phyloP scores from a whole-genome alignment of 768 basidiomycete genomes.

The Multifurca ochricompacta region DNA sequence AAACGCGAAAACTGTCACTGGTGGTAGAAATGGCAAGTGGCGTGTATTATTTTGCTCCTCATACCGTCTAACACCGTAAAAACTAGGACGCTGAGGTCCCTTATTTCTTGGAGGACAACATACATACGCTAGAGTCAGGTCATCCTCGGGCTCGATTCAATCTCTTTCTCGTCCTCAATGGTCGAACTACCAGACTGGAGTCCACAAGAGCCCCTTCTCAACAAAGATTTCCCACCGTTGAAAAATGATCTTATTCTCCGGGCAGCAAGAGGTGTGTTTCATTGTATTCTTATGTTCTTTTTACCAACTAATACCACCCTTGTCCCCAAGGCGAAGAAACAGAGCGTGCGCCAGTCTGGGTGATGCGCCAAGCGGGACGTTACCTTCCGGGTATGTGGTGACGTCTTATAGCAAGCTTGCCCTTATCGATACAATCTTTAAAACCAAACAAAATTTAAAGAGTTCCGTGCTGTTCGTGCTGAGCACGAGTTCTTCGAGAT shows the following conservation, averaged over 20 bases:
- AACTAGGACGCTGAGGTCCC: too few species aligned
- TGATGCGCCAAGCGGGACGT: slow-evolving; percentile 95
- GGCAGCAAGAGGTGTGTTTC: slow-evolving; percentile 69
- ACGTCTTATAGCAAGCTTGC: slow-evolving; percentile 5
- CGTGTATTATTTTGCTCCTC: too few species aligned
- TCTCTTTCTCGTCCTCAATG: neutral
- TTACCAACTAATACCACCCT: neutral
- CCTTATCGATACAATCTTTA: slow-evolving; percentile 2
- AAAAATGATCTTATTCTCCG: slow-evolving; percentile 84
- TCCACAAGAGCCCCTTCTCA: slow-evolving; percentile 2
- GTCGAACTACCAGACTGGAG: slow-evolving; percentile 14
- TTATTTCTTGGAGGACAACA: too few species aligned
- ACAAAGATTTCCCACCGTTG: slow-evolving; percentile 51
- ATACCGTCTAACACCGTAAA: too few species aligned
- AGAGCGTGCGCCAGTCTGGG: slow-evolving; percentile 94
- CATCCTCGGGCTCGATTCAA: neutral
- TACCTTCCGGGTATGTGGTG: slow-evolving; percentile 74
- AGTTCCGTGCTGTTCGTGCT: slow-evolving; percentile 83
- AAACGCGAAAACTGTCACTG: too few species aligned
- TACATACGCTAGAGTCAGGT: neutral
- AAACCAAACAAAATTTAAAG: slow-evolving; percentile 34
- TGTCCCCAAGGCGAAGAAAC: slow-evolving; percentile 59
- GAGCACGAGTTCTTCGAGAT: slow-evolving; percentile 92
- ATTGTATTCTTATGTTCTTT: neutral
- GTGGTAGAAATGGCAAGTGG: too few species aligned